Evolutionary conservation across 768 basidiomycete genomes (phyloP).

Genomic region (Tulasnella calospora): DNA sequence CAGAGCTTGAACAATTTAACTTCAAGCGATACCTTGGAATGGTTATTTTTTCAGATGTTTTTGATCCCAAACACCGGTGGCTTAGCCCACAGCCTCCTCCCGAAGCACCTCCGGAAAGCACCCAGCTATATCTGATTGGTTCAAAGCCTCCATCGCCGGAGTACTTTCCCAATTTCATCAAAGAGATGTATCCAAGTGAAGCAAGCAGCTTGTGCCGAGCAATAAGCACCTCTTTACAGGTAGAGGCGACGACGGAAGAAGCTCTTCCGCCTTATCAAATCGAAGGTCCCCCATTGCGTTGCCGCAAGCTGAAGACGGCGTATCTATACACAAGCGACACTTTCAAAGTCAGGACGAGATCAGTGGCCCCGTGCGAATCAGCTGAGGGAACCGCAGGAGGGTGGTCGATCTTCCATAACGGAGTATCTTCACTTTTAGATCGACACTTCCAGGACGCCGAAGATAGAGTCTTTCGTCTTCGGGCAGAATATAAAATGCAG

Average conservation of each 20-base stretch:
- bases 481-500: neutral
- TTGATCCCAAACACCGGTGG: neutral
- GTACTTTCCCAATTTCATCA: neutral
- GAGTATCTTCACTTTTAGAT: neutral
- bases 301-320: neutral
- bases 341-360: neutral
- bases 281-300: neutral
- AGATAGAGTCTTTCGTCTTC: neutral
- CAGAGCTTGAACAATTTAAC: neutral
- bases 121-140: neutral
- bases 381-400: neutral
- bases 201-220: neutral
- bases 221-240: neutral
- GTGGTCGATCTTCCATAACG: neutral
- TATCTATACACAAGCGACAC: neutral
- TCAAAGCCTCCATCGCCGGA: neutral
- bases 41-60: neutral
- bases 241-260: neutral
- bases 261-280: neutral
- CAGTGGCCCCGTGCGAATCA: neutral
- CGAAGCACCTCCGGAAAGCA: neutral
- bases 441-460: neutral
- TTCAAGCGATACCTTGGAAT: neutral
- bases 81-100: neutral
- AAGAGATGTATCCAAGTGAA: neutral